These are phyloP conservation scores for Elsinoe batatas DNA, from an alignment of 2,329 filamentous ascomycete species.

Conservation along the genomic window DNA sequence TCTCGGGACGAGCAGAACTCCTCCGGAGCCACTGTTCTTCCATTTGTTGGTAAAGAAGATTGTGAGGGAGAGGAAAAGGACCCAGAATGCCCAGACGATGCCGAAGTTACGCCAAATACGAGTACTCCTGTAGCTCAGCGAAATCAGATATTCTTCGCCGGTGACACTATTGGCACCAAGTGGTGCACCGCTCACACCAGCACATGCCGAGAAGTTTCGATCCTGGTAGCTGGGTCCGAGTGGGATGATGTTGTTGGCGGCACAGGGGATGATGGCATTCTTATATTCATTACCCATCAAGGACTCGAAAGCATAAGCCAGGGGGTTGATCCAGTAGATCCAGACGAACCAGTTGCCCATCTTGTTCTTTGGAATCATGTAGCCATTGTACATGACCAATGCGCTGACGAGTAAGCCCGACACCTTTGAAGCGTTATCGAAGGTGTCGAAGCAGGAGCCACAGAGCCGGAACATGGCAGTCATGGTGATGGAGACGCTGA, in stretches of 20 bases:
- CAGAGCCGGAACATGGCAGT: slow-evolving; percentile 37
- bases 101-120: slow-evolving; percentile 52
- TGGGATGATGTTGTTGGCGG: slow-evolving; percentile 32
- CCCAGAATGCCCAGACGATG: slow-evolving; percentile 57
- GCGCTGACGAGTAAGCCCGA: slow-evolving; percentile 23
- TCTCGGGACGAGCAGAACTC: slow-evolving; percentile 51
- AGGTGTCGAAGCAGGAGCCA: slow-evolving; percentile 25
- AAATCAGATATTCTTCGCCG: slow-evolving; percentile 51
- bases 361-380: slow-evolving; percentile 24
- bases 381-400: slow-evolving; percentile 27
- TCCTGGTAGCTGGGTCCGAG: slow-evolving; percentile 32
- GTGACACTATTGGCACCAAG: slow-evolving; percentile 45
- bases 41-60: slow-evolving; percentile 49
- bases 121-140: slow-evolving; percentile 39
- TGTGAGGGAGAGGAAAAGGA: slow-evolving; percentile 48
- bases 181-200: slow-evolving; percentile 47
- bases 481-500: slow-evolving; percentile 34
- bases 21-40: slow-evolving; percentile 44
- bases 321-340: slow-evolving; percentile 51
- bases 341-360: slow-evolving; percentile 37
- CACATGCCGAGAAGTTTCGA: slow-evolving; percentile 27
- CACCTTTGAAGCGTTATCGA: slow-evolving; percentile 25
- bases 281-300: slow-evolving; percentile 48
- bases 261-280: slow-evolving; percentile 47
- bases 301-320: slow-evolving; percentile 25